Evolutionary conservation across 2,329 filamentous ascomycete genomes (phyloP), one percentile per base, ranked within the genome.

Genomic region (Aspergillus sp.): DNA sequence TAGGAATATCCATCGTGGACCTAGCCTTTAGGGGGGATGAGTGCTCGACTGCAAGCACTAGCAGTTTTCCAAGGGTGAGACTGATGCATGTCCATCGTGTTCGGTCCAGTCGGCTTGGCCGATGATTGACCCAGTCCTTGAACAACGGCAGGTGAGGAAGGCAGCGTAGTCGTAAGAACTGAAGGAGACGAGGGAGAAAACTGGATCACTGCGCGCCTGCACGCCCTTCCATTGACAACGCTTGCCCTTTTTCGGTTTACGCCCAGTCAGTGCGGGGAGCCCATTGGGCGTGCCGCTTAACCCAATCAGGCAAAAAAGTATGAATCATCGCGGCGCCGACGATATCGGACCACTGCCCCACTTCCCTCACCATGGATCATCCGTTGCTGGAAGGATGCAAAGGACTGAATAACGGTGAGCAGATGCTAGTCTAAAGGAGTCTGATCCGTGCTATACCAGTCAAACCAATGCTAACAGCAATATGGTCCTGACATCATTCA

Each of bases 201-300:
- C 15, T 54, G 52, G 52, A 54, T 41, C 52, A 8, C 38, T 21
- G 53, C 39, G 30, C 41, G 17, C 41, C 53, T 55, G 53, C 39
- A 38, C 53, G 53, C 53, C 53, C 53, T 55, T 55, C 53, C 25
- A 21, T 32, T 55, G 53, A 55, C 53, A 55, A 32, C 41, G 39
- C 39, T 36, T 47, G 30, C 10, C 53, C 39, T 32, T 3, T 55
- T 55, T 17, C 1, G 36, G 53, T 17, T 39, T 39, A 42, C 23
- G 53, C 27, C 23, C 5, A 5, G 39, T 44, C 52, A 10, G 23
- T 19, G 38, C 52, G 23, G 21, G 7, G 32, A 7, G 21, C 4
- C 52, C 23, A 17, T 25, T 27, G 25, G 25, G 25, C 53, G 41
- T 39, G 39, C 39, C 25, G 23, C 19, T 41, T 55, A 55, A 13